Evolutionary conservation across 805 yeast species (phyloP), one percentile per base, ranked within the genome.

Genomic region (Saturnispora sanitii): DNA sequence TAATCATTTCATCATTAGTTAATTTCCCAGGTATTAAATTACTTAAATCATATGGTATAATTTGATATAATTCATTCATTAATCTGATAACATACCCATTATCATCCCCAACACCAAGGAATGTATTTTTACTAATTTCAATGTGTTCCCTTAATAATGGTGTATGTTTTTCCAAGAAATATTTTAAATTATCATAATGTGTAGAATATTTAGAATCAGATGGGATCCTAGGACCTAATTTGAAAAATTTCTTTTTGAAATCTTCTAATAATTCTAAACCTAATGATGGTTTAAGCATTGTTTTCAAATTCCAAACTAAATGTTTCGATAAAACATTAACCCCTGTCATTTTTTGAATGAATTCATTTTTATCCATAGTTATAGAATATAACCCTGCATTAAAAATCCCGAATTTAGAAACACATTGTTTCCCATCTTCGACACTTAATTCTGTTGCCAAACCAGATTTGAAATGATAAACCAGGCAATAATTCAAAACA

Each of bases 351-450:
- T 28, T 25, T 17, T 42, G 18, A 13, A 39, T 22, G 8, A 12
- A 17, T 25, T 17, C 25, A 16, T 38, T n/a, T 27, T 18, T 35
- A 19, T 34, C 39, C 48, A 40, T 45, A 3, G 35, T 23, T 9
- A 45, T 15, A 9, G 44, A 33, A 40, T 33, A 45, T 15, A 45
- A 18, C 4, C 48, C 48, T 3, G 48, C 44, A 19, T 41, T 33
- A 19, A 45, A 45, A 3, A 40, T 45, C 4, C 48, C 46, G n/a
- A 42, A 33, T 21, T 36, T 37, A 6, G 41, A 35, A 33, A 45
- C 37, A 21, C 37, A 30, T 2, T 22, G 29, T 4, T 39, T 19
- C 13, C 44, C 35, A 19, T 45, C 48, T 20, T 30, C 27, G 3
- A 9, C 9, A 4, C 19, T 18, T 8, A 45, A 19, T 18, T 40